phyloP scores from a whole-genome alignment of 2,329 filamentous ascomycete genomes.

The Alternaria angustiovoidea region DNA sequence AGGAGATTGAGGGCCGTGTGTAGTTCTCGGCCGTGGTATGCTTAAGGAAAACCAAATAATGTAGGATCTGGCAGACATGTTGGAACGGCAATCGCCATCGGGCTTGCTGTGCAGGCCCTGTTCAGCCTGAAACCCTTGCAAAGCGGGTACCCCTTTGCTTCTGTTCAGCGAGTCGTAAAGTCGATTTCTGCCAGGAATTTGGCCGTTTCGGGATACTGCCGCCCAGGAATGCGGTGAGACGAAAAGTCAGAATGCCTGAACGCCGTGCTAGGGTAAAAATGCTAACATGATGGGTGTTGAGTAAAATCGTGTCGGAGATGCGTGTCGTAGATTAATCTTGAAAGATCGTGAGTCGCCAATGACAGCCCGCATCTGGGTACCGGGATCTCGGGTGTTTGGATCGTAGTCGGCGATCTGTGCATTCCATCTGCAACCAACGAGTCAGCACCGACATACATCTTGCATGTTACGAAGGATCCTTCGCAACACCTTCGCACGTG shows the following conservation, averaged over 20 bases:
- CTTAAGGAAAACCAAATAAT: constrained; percentile 8
- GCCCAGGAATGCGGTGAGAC: constrained; percentile 31
- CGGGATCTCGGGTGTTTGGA: constrained; percentile 25
- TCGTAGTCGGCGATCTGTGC: constrained; percentile 40
- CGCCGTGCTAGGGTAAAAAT: constrained; percentile 49
- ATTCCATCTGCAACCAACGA: constrained; percentile 30
- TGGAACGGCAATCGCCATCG: constrained; percentile 3
- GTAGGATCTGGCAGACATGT: constrained; percentile 1
- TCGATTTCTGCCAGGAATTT: constrained; percentile 24
- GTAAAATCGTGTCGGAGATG: constrained; percentile 16
- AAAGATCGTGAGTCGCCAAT: constrained; percentile 20
- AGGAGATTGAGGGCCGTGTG: not conserved
- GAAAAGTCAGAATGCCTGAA: constrained; percentile 36
- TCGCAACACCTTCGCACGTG: constrained; percentile 22
- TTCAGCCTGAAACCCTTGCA: constrained; percentile 40
- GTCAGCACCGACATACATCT: constrained; percentile 34
- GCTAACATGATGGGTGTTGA: constrained; percentile 29
- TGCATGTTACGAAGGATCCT: constrained; percentile 19
- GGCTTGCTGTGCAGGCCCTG: constrained; percentile 26
- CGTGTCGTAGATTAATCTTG: constrained; percentile 12
- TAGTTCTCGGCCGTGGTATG: not conserved
- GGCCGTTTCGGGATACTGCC: constrained; percentile 34
- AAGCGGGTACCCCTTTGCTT: constrained; percentile 41
- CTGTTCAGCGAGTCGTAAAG: constrained; percentile 38
- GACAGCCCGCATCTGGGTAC: constrained; percentile 18